Evolutionary conservation across 768 basidiomycete genomes (phyloP).

Genomic region (Leucosporidium scottii): DNA sequence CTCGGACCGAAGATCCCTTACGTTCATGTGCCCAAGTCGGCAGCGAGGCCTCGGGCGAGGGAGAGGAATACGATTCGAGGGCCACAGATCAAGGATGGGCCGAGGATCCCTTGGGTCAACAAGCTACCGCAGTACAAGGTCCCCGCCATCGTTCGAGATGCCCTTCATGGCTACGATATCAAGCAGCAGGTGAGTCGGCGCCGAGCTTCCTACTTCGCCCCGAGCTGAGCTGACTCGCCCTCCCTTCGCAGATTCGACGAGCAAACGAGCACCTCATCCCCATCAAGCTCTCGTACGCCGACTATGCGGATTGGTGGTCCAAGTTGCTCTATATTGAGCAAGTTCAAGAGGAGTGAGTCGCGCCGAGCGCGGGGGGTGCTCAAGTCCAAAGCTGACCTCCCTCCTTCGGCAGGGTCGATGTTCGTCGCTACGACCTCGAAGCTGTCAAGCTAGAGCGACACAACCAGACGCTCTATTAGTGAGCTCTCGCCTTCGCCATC

Average conservation of each 20-base stretch:
- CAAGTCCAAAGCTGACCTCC: too few species aligned
- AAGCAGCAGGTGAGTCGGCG: neutral
- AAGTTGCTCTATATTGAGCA: too few species aligned
- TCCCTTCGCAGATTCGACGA: neutral
- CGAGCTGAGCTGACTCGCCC: neutral
- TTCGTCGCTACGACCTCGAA: neutral
- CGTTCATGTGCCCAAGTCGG: neutral
- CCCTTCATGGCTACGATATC: neutral
- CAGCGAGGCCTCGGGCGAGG: neutral
- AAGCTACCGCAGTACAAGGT: neutral
- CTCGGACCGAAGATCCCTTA: neutral
- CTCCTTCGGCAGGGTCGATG: neutral
- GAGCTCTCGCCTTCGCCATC: neutral
- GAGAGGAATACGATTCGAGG: neutral
- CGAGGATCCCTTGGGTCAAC: neutral
- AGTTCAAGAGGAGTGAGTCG: too few species aligned
- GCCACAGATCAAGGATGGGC: neutral
- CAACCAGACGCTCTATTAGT: neutral
- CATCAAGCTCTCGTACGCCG: neutral
- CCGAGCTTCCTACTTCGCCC: neutral
- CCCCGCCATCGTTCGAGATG: neutral
- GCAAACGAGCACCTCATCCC: neutral
- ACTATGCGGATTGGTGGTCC: neutral
- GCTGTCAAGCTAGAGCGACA: neutral
- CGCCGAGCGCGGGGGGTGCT: too few species aligned